Conservation (phyloP, 495 filamentous ascomycete genomes). For the Aspergillus biplanus region DNA sequence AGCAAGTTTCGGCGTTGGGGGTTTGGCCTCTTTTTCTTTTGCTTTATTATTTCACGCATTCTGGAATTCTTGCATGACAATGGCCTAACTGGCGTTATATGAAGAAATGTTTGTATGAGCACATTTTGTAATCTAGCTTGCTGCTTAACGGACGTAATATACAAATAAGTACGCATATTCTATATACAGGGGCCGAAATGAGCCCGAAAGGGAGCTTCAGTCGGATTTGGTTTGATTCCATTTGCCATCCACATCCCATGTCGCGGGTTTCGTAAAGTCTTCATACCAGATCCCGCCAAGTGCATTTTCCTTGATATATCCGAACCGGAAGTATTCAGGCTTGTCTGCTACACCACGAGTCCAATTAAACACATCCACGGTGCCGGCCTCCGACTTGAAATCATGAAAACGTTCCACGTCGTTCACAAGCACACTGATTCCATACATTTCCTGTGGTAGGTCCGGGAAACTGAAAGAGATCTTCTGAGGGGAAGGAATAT, state of each 20-base stretch:
- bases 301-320: constrained; percentile 59
- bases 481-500: constrained; percentile 36
- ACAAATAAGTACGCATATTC: not conserved
- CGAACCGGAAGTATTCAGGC: constrained; percentile 81
- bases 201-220: not conserved
- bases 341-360: constrained; percentile 43
- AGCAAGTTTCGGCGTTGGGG: not conserved
- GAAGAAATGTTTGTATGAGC: too few species aligned
- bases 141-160: not conserved
- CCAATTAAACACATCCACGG: constrained; percentile 51
- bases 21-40: not conserved
- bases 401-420: constrained; percentile 57
- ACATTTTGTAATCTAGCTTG: too few species aligned
- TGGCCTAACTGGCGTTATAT: too few species aligned
- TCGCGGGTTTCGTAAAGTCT: constrained; percentile 80
- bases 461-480: constrained; percentile 54
- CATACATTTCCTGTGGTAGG: constrained; percentile 47
- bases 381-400: constrained; percentile 44
- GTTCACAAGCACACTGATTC: constrained; percentile 61
- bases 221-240: constrained; percentile 21
- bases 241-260: constrained; percentile 61
- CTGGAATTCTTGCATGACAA: too few species aligned
- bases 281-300: constrained; percentile 60
- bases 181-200: not conserved
- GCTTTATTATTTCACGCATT: constrained; percentile 9